These are phyloP conservation scores for Aspergillus saccharolyticus DNA, from an alignment of 495 filamentous ascomycete species.

Conservation along the genomic window DNA sequence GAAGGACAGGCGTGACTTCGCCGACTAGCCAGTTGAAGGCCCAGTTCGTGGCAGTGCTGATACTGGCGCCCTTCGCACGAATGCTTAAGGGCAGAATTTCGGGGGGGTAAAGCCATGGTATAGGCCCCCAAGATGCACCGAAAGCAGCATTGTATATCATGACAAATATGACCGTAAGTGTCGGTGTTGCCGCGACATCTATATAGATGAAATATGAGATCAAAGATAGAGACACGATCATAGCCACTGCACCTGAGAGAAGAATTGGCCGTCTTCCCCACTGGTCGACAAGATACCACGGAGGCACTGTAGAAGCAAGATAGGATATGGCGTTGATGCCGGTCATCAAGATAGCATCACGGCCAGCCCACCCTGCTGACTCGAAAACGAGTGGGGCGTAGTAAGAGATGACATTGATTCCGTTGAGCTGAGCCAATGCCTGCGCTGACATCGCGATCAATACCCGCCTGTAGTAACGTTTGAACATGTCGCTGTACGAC, in stretches of 20 bases:
- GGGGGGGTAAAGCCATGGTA: conserved; percentile 96
- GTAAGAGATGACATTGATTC: conserved; percentile 99
- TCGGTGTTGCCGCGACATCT: conserved; percentile 69
- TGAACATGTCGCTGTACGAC: conserved; percentile 92
- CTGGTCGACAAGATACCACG: conserved; percentile 94
- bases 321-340: conserved; percentile 95
- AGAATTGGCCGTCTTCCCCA: conserved; percentile 90
- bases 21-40: conserved; percentile 98
- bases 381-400: conserved; percentile 97
- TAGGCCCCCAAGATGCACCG: conserved; percentile 97
- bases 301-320: conserved; percentile 82
- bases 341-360: conserved; percentile 91
- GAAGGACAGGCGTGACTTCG: conserved; percentile 86
- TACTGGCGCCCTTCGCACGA: conserved; percentile 91
- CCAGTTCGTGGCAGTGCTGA: conserved; percentile 97
- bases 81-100: conserved; percentile 97
- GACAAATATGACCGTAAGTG: conserved; percentile 84
- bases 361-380: conserved; percentile 87
- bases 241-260: conserved; percentile 83
- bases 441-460: conserved; percentile 99
- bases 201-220: conserved; percentile 97
- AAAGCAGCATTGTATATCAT: conserved; percentile 99
- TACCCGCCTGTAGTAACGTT: conserved; percentile 82
- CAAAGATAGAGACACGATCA: conserved; percentile 82
- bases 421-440: conserved; percentile 90